Conservation (phyloP, 2,329 filamentous ascomycete genomes). For the Plectosphaerella cucumerina region DNA sequence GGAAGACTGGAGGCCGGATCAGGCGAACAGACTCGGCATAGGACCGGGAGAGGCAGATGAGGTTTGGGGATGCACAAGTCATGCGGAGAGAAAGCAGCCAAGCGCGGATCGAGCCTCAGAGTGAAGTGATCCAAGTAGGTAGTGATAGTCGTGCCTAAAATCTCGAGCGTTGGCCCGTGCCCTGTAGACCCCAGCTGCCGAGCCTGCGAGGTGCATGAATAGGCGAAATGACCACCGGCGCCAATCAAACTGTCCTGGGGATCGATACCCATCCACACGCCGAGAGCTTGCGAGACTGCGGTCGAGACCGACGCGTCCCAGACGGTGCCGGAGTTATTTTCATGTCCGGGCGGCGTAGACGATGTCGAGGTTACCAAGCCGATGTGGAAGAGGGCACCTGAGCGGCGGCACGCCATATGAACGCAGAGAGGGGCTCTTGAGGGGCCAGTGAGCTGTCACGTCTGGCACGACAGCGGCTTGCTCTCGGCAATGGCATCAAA, state of each 20-base stretch:
- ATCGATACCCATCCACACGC: neutral
- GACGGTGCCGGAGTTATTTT: neutral
- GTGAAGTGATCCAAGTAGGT: no score
- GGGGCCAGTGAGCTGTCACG: neutral
- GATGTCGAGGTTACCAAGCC: neutral
- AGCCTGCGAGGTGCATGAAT: neutral
- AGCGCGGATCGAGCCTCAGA: no score
- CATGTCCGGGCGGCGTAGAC: neutral
- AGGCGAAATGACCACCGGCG: constrained; percentile 2
- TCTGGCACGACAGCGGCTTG: no score
- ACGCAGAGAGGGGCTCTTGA: neutral
- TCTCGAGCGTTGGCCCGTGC: no score
- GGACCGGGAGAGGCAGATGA: neutral
- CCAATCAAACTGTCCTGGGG: neutral
- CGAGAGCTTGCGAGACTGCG: neutral
- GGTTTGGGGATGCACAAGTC: no score
- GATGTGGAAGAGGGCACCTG: neutral
- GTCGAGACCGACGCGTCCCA: neutral
- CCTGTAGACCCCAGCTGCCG: neutral
- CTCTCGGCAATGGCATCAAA: no score
- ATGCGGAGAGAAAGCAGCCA: no score
- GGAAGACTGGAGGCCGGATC: no score
- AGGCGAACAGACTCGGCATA: neutral
- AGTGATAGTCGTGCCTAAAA: no score
- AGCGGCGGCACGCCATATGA: neutral